Base-by-base conservation (phyloP, 495 filamentous ascomycete genomes). In the Patellaria atrata region DNA sequence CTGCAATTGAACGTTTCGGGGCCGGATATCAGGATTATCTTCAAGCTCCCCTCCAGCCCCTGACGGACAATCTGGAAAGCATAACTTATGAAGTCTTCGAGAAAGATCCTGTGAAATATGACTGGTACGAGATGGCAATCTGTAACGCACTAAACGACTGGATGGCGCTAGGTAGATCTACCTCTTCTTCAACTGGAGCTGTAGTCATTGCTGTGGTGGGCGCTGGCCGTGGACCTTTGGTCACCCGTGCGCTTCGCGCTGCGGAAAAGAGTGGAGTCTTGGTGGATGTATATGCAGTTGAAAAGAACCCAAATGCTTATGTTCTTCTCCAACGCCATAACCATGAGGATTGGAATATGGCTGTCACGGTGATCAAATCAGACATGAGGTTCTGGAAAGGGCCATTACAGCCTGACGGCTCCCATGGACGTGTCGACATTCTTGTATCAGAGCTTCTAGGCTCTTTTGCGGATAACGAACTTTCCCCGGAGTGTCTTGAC, bases 21-120 rank as follows among this genome's bases (percentile, higher is more conserved):
- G 60, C 67, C 8, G 81, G 79, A 5, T 87, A 82, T 47, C 91
- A 99, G 43, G 89, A 99, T 52, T 96, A 89, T 58, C 63, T 96
- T 1, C 89, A 99, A 54, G 81, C 82, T 3, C 89, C 89, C 6
- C 60, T 99, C 23, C 91, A 99, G 50, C 89, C 89, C 1, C 66
- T 99, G 13, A 81, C 89, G 0, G 89, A 96, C 56, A 96, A 99
- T 44, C 67, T 99, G 16, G 89, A 99, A 51, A 89, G 81, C 30
- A 79, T 91, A 34, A 99, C 89, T 1, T 99, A 99, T 53, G 89
- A 99, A 54, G 86, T 96, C 6, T 99, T 99, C 50, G 89, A 99
- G 55, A 91, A 89, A 44, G 91, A 96, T 39, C 89, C 89, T 0
- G 76, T 96, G 54, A 99, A 99, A 56, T 99, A 99, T 53, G 77